These are phyloP conservation scores for Candida schatavii DNA, from an alignment of 805 yeast species.

Conservation along the genomic window DNA sequence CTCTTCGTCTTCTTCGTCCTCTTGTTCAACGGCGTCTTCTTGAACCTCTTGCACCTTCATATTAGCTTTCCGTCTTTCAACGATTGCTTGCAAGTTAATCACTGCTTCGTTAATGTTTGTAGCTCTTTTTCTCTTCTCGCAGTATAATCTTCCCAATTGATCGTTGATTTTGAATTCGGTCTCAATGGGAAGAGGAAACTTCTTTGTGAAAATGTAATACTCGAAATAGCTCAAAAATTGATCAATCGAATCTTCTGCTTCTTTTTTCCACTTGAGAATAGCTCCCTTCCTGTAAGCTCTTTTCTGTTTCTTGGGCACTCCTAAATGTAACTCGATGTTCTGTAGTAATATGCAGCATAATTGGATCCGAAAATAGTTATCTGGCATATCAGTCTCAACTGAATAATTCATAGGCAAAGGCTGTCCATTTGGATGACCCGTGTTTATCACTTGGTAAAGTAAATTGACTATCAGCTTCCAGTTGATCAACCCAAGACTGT, in stretches of 20 bases:
- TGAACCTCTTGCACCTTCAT: constrained; percentile 9
- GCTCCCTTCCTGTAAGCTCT: neutral
- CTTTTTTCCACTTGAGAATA: constrained; percentile 3
- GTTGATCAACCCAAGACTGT: constrained; percentile 45
- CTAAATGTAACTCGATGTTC: constrained; percentile 4
- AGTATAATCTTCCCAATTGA: constrained; percentile 30
- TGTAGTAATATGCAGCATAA: constrained; percentile 36
- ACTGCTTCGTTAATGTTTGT: constrained; percentile 43
- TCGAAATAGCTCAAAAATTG: constrained; percentile 60
- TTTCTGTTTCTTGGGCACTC: neutral
- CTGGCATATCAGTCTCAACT: constrained; percentile 55
- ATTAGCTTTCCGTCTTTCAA: constrained; percentile 11
- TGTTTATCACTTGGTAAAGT: constrained; percentile 54
- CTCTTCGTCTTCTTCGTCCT: constrained; percentile 11
- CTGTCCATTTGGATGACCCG: constrained; percentile 60
- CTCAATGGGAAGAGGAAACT: constrained; percentile 61
- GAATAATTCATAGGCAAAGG: constrained; percentile 48
- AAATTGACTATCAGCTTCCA: constrained; percentile 48
- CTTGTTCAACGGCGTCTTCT: constrained; percentile 10
- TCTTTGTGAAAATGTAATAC: constrained; percentile 64
- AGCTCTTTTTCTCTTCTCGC: constrained; percentile 29
- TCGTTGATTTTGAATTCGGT: constrained; percentile 51
- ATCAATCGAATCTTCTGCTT: constrained; percentile 13
- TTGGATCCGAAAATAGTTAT: constrained; percentile 70
- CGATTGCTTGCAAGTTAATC: constrained; percentile 30